phyloP scores from a whole-genome alignment of 768 basidiomycete species.

The Tulasnella sp. region DNA sequence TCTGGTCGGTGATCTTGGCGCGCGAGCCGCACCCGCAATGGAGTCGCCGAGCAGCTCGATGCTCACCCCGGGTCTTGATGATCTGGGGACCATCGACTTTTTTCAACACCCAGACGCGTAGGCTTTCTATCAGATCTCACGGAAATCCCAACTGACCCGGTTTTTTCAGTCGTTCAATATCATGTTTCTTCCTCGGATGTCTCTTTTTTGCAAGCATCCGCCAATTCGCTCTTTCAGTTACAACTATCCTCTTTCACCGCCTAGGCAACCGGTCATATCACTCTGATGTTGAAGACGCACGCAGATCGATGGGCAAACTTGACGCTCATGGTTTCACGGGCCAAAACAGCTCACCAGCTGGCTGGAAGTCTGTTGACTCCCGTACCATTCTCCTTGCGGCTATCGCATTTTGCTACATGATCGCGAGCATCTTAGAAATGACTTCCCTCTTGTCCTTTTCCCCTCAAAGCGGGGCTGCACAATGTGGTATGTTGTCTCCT shows the following conservation, averaged over 20 bases:
- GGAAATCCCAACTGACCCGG: not conserved
- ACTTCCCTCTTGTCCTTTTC: not conserved
- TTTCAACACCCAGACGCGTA: not conserved
- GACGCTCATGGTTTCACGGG: not conserved
- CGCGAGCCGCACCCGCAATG: not conserved
- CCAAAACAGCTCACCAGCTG: not conserved
- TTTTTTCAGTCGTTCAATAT: not conserved
- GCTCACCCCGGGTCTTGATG: not conserved
- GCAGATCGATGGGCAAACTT: not conserved
- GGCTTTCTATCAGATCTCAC: not conserved
- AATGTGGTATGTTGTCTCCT: not conserved
- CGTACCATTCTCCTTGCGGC: not conserved
- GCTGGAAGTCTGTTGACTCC: not conserved
- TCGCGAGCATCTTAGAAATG: not conserved
- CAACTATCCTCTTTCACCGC: not conserved
- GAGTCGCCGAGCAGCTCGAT: not conserved
- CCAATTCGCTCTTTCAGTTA: conserved; percentile 1
- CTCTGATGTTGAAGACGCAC: not conserved
- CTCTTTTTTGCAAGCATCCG: conserved; percentile 7
- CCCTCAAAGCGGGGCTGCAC: not conserved
- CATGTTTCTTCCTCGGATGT: conserved; percentile 13
- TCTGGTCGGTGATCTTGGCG: conserved; percentile 5
- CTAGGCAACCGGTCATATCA: not conserved
- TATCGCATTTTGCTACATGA: not conserved
- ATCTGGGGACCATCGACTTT: conserved; percentile 2